Base-by-base conservation (phyloP, 2,329 filamentous ascomycete genomes). In the Botryotinia calthae region DNA sequence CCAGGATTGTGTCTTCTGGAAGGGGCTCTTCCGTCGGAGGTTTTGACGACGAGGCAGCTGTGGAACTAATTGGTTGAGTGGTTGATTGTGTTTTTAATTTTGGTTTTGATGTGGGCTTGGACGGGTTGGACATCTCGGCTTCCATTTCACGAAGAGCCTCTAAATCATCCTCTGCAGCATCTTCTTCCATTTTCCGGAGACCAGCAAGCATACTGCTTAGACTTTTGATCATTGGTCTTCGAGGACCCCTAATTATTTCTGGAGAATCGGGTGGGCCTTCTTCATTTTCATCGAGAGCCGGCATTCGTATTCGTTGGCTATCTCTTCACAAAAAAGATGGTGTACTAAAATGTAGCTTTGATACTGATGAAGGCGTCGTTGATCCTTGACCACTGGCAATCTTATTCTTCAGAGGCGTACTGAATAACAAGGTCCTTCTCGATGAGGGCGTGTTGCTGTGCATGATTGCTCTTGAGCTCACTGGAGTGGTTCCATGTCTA, bases 81-180 rank as follows among this genome's bases (percentile, higher is more conserved):
- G 74, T 78, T 76, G 20, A 70, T 64, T 63, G 74, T 75, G n/a
- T 58, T 48, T 46, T 73, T 70, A 16, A 77, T 75, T 31, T 76
- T 77, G 18, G 74, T 73, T 37, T 56, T 25, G 25, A 5, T 56
- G 16, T 34, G 18, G 40, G 31, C 20, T 72, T 69, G 25, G 70
- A 40, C 10, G 37, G 28, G 12, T 69, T 51, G 10, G 70, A 76
- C n/a, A 78, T 81, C 54, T 85, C 86, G 42, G 82, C 81, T 80
- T 95, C 92, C 78, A 91, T 83, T 79, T 94, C 93, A n/a, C 87
- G 87, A 79, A 95, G 82, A 2, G 90, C 89, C 12, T 94, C 92
- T 74, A 93, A 83, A 48, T 95, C 92, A 40, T 95, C 92, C 68
- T 93, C 92, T 71, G 91, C 83, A 28, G 84, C 84, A 62, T 92